Evolutionary conservation across 2,329 filamentous ascomycete species (phyloP), one percentile per base, ranked within the genome.

Genomic region (Emericellopsis cladophorae): DNA sequence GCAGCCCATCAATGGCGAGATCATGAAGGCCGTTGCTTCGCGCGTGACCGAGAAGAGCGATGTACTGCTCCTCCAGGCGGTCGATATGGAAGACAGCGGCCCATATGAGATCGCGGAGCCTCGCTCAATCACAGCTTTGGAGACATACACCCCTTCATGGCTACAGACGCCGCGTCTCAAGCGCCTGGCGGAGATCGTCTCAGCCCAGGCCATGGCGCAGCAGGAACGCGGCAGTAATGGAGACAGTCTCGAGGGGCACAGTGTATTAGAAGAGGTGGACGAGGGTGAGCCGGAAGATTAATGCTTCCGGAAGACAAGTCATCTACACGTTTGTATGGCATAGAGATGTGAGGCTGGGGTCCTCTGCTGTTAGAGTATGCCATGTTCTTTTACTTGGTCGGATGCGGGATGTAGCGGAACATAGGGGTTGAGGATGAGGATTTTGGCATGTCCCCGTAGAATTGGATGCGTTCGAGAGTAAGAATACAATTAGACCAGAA

Each of bases 11-110:
- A 96, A 98, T 55, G 92, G 90, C 57, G 92, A 98, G 61, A 98
- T 98, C 58, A 98, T 98, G 92, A 98, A 98, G 68, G 92, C 92
- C 7, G 93, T 98, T 40, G 92, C 93, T 7, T 95, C 88, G 32
- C 77, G 89, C 40, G 92, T 98, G 37, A 96, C 90, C 2, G 92
- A 98, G 67, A 98, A 98, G 79, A 93, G 88, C 54, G 92, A 96
- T 53, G 89, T 96, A 4, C 73, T 98, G 40, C 77, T 98, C 43
- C 72, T 98, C 37, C 84, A 90, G 44, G 88, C 92, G 38, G 89
- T 98, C 44, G 92, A 98, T 60, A 95, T 98, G 89, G 92, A 98
- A 56, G 92, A 98, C 65, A 95, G 87, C 52, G 92, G 92, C 21
- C 92, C 90, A 22, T 98, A 98, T 56, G 92, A 96, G 63, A 98